A percentile compares a stretch with the other conserved stretches of the same genome.
These are phyloP conservation scores for Clarireedia hainanense DNA, from an alignment of 2,329 filamentous ascomycete species.

Conservation along the genomic window DNA sequence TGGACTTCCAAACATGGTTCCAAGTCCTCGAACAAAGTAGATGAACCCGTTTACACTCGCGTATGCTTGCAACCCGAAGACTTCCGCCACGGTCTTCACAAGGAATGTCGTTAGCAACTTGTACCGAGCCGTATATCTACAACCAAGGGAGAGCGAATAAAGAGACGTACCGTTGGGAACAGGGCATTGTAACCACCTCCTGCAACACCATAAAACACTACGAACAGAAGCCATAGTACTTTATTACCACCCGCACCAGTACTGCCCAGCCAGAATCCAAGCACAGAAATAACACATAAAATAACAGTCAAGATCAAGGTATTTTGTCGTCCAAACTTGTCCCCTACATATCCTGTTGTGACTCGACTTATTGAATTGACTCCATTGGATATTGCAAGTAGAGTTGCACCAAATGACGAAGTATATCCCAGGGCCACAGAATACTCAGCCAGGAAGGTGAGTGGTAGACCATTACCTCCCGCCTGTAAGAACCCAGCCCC, in stretches of 20 bases:
- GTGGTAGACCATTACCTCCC: conserved; percentile 38
- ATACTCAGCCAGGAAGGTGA: conserved; percentile 42
- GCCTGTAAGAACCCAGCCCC: conserved; percentile 35
- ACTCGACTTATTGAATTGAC: conserved; percentile 39
- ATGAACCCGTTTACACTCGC: conserved; percentile 41
- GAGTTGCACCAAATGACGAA: conserved; percentile 34
- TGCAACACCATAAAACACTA: conserved; percentile 36
- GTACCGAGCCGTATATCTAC: too few relatives aligned
- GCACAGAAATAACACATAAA: conserved; percentile 31
- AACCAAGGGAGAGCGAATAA: background rate
- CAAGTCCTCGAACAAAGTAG: conserved; percentile 37
- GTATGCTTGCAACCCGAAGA: conserved; percentile 40
- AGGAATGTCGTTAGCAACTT: background rate
- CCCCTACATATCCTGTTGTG: conserved; percentile 37
- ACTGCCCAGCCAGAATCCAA: conserved; percentile 32
- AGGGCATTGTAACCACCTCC: conserved; percentile 39
- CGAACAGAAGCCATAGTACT: conserved; percentile 35
- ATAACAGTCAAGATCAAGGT: conserved; percentile 36
- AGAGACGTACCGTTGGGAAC: conserved; percentile 32
- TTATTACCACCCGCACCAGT: conserved; percentile 23
- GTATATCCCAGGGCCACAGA: conserved; percentile 36
- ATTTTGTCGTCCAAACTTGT: conserved; percentile 41
- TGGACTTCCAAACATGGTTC: conserved; percentile 38
- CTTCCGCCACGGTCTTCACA: conserved; percentile 35
- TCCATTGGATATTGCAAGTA: conserved; percentile 38